Conservation (phyloP, 2,329 filamentous ascomycete genomes). For the Elsinoe ampelina region DNA sequence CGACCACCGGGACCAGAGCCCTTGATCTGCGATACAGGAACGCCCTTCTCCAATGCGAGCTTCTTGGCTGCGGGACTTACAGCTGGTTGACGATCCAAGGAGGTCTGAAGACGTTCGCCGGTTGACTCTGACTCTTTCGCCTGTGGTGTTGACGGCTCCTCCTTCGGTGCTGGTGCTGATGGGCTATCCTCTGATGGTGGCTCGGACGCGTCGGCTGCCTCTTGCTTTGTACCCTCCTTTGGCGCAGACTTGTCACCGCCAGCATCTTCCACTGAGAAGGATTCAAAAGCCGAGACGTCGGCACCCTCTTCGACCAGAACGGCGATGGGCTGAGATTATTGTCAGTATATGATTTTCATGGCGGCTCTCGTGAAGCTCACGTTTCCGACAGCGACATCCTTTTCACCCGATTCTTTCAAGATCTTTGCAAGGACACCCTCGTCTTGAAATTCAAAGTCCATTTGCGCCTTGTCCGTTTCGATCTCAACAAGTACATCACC, state of each 20-base stretch:
- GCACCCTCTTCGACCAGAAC: conserved; percentile 85
- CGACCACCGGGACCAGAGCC: conserved; percentile 77
- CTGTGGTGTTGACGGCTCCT: conserved; percentile 41
- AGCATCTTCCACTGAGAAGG: conserved; percentile 80
- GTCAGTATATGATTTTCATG: conserved; percentile 14
- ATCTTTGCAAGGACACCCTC: conserved; percentile 93
- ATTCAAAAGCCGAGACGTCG: conserved; percentile 80
- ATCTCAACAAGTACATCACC: conserved; percentile 88
- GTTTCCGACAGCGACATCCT: conserved; percentile 88
- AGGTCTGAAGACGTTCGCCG: conserved; percentile 68
- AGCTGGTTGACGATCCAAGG: conserved; percentile 72
- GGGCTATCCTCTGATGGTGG: conserved; percentile 47
- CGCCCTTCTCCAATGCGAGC: conserved; percentile 74
- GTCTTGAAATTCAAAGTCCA: conserved; percentile 99
- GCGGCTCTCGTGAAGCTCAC: conserved; percentile 50
- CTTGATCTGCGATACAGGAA: conserved; percentile 70
- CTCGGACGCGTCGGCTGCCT: conserved; percentile 52
- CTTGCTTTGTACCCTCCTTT: conserved; percentile 55
- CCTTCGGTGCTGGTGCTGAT: conserved; percentile 49
- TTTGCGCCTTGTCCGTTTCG: conserved; percentile 99
- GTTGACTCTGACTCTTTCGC: conserved; percentile 63
- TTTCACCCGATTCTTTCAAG: conserved; percentile 82
- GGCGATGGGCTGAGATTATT: conserved; percentile 70
- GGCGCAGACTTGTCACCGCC: conserved; percentile 67
- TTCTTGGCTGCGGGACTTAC: conserved; percentile 66